Percentiles rank a stretch among this genome's conserved stretches.
Evolutionary conservation across 2,329 filamentous ascomycete genomes (phyloP).

Genomic region (Ophiocordyceps camponoti-floridani): DNA sequence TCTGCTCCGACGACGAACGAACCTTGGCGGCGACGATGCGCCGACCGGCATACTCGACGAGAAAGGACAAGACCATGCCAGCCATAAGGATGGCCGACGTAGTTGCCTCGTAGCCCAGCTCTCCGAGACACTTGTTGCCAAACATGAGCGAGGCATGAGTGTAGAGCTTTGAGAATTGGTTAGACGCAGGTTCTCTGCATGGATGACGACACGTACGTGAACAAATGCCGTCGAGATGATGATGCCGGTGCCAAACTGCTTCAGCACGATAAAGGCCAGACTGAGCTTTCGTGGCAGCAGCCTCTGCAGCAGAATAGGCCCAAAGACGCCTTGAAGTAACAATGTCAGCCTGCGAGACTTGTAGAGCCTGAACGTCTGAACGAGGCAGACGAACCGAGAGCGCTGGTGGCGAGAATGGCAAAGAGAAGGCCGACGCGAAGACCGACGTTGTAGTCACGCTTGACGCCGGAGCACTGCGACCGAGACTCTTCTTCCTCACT

Average conservation of each 20-base stretch:
- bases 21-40: slow-evolving; percentile 30
- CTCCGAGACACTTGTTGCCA: slow-evolving; percentile 47
- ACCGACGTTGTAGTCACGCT: slow-evolving; percentile 45
- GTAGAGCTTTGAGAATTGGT: slow-evolving; percentile 33
- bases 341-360: neutral
- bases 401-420: slow-evolving; percentile 50
- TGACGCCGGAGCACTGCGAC: slow-evolving; percentile 23
- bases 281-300: slow-evolving; percentile 32
- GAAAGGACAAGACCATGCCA: slow-evolving; percentile 54
- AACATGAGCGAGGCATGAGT: slow-evolving; percentile 63
- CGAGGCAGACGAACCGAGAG: slow-evolving; percentile 27
- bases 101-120: slow-evolving; percentile 48
- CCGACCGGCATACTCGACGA: slow-evolving; percentile 50
- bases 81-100: slow-evolving; percentile 57
- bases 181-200: neutral
- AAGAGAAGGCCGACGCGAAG: slow-evolving; percentile 57
- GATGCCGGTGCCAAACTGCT: slow-evolving; percentile 59
- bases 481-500: slow-evolving; percentile 20
- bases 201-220: slow-evolving; percentile 28
- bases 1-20: slow-evolving; percentile 9
- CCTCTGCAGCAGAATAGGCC: slow-evolving; percentile 43
- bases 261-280: slow-evolving; percentile 41
- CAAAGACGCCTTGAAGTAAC: slow-evolving; percentile 32
- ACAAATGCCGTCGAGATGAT: slow-evolving; percentile 56
- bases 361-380: neutral